phyloP scores from a whole-genome alignment of 2,329 filamentous ascomycete genomes.

The Ceratocystis albifundus region DNA sequence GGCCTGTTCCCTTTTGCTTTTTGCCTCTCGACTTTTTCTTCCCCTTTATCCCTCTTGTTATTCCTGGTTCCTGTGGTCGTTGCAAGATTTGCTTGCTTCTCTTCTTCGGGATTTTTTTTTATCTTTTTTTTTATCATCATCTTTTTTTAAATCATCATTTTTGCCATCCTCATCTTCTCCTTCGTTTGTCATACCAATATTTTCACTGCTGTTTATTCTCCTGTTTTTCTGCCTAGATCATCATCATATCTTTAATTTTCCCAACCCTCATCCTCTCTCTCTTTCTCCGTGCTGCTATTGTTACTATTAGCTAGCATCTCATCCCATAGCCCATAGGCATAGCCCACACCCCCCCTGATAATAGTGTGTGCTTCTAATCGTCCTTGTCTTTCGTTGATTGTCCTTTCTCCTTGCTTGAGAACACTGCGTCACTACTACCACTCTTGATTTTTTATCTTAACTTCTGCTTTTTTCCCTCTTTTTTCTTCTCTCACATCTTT shows the following conservation, averaged over 20 bases:
- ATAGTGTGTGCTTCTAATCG: constrained; percentile 17
- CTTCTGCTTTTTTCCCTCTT: not conserved
- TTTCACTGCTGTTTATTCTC: not conserved
- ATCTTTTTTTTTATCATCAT: not conserved
- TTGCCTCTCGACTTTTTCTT: not conserved
- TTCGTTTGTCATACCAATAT: not conserved
- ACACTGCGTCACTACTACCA: not conserved
- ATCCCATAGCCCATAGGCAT: not conserved
- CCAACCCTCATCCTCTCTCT: not conserved
- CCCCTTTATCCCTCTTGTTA: not conserved
- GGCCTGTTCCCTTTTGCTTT: not conserved
- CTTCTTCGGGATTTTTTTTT: not conserved
- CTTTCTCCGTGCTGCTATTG: not conserved
- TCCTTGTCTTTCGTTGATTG: constrained; percentile 4
- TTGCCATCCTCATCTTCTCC: not conserved
- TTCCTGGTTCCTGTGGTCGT: not conserved
- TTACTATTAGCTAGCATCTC: not conserved
- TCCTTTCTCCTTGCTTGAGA: not conserved
- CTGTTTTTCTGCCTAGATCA: not conserved
- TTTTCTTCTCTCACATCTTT: not conserved
- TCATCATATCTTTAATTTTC: not conserved
- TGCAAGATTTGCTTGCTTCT: not conserved
- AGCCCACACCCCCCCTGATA: constrained; percentile 5
- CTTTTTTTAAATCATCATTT: too few relatives aligned
- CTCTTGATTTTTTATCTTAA: not conserved